phyloP scores from a whole-genome alignment of 2,329 filamentous ascomycete genomes.

The Epichloe uncinata region DNA sequence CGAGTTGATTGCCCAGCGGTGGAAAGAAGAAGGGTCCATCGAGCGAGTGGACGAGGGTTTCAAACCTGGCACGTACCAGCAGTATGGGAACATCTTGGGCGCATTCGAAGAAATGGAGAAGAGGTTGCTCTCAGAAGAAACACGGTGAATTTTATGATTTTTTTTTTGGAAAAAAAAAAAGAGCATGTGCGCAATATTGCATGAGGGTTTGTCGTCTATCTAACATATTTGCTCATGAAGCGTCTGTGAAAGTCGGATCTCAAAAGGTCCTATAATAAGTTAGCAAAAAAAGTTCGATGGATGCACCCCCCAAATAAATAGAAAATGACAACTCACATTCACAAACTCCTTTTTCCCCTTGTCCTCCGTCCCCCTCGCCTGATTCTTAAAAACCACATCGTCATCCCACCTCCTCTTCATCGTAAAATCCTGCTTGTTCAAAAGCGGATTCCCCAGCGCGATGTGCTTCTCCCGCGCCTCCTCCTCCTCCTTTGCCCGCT shows the following conservation, averaged over 20 bases:
- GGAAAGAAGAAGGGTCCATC: constrained; percentile 75
- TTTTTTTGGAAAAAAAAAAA: neutral
- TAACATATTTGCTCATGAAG: constrained; percentile 70
- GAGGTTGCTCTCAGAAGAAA: constrained; percentile 36
- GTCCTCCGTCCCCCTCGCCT: constrained; percentile 87
- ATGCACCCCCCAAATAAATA: neutral
- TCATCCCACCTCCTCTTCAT: constrained; percentile 95
- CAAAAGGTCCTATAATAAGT: constrained; percentile 52
- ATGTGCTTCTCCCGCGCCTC: constrained; percentile 80
- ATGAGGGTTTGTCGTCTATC: constrained; percentile 26
- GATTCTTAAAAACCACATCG: constrained; percentile 98
- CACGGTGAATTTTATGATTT: constrained; percentile 11
- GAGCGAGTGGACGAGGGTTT: constrained; percentile 76
- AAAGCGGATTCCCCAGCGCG: constrained; percentile 78
- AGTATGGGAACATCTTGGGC: constrained; percentile 62
- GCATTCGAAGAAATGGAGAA: constrained; percentile 69
- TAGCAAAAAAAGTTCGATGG: neutral
- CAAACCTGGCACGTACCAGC: constrained; percentile 56
- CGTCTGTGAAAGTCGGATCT: constrained; percentile 95
- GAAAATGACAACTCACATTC: constrained; percentile 68
- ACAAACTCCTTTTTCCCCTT: constrained; percentile 90
- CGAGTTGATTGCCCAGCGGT: constrained; percentile 68
- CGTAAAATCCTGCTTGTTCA: constrained; percentile 80
- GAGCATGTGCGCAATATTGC: neutral
- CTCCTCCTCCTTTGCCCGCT: constrained; percentile 66